Conservation (phyloP, 345 rosid species). For the Pelargonium nanum region DNA sequence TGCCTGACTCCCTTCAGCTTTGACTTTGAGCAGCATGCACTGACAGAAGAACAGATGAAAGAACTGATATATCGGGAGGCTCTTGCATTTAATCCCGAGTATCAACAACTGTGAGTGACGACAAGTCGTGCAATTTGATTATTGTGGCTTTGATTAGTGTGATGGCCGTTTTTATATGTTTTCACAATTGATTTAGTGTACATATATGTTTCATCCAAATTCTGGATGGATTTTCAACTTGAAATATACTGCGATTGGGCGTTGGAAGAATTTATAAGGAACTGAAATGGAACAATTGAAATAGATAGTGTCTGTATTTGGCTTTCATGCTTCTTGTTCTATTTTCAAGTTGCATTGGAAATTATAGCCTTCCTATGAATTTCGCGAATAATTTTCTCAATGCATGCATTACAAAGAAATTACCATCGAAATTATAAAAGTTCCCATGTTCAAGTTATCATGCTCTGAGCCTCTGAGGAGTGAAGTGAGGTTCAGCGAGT, state of each 20-base stretch:
- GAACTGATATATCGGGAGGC: slow-evolving; percentile 75
- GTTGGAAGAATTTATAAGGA: slow-evolving; percentile 18
- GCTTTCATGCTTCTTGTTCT: slow-evolving; percentile 5
- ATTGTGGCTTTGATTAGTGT: slow-evolving; percentile 11
- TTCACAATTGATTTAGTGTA: slow-evolving; percentile 25
- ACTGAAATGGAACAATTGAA: slow-evolving; percentile 15
- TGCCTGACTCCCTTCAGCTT: slow-evolving; percentile 62
- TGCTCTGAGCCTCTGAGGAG: too few relatives aligned
- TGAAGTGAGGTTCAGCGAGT: too few relatives aligned
- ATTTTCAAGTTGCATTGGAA: background rate
- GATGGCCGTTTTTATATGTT: slow-evolving; percentile 12
- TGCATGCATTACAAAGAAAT: too few relatives aligned
- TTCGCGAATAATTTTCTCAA: too few relatives aligned
- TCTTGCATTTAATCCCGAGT: slow-evolving; percentile 75
- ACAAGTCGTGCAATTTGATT: slow-evolving; percentile 3
- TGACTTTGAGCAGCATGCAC: slow-evolving; percentile 62
- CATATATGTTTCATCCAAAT: slow-evolving; percentile 26
- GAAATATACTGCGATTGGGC: slow-evolving; percentile 13
- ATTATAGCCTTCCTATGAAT: too few relatives aligned
- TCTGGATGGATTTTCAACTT: slow-evolving; percentile 24
- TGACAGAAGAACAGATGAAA: slow-evolving; percentile 67
- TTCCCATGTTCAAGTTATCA: too few relatives aligned
- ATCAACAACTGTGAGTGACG: slow-evolving; percentile 25
- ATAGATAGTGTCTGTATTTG: slow-evolving; percentile 24
- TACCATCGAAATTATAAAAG: too few relatives aligned